phyloP scores from a whole-genome alignment of 352 stramenopile species.

The Globisporangium sylvaticum region DNA sequence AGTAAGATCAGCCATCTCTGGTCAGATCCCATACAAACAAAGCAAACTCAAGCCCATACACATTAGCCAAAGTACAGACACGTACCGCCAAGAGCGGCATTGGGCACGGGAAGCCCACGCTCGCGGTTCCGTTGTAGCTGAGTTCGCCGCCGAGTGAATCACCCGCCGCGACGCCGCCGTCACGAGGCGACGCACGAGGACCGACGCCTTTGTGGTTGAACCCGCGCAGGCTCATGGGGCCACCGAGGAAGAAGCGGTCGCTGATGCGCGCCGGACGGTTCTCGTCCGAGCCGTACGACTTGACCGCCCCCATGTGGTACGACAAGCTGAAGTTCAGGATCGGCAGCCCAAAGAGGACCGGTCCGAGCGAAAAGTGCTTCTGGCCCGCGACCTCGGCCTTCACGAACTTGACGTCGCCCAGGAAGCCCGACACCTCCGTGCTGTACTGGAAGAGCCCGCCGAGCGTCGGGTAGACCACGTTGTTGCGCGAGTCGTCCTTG shows the following conservation, averaged over 20 bases:
- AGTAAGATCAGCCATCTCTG: background rate
- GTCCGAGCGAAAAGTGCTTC: constrained; percentile 73
- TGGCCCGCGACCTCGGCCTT: constrained; percentile 84
- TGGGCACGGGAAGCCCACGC: constrained; percentile 84
- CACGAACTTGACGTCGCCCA: constrained; percentile 88
- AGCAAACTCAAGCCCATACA: background rate
- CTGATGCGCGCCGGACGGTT: constrained; percentile 84
- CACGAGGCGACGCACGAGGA: constrained; percentile 78
- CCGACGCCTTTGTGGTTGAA: constrained; percentile 91
- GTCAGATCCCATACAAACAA: background rate
- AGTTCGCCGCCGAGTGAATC: constrained; percentile 88
- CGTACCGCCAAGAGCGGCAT: constrained; percentile 77
- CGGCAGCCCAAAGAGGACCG: constrained; percentile 58
- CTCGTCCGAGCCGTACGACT: constrained; percentile 74
- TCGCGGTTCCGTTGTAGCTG: constrained; percentile 83
- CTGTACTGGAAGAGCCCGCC: constrained; percentile 90
- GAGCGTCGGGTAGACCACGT: constrained; percentile 78
- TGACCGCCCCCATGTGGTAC: constrained; percentile 70
- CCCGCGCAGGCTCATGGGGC: constrained; percentile 84
- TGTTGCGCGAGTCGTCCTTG: constrained; percentile 86
- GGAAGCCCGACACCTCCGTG: constrained; percentile 81
- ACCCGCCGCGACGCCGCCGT: constrained; percentile 77
- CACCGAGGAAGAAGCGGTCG: constrained; percentile 90
- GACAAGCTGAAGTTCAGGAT: constrained; percentile 82
- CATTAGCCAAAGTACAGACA: background rate